Conservation (phyloP, 345 rosid genomes). For the Populus davidiana region DNA sequence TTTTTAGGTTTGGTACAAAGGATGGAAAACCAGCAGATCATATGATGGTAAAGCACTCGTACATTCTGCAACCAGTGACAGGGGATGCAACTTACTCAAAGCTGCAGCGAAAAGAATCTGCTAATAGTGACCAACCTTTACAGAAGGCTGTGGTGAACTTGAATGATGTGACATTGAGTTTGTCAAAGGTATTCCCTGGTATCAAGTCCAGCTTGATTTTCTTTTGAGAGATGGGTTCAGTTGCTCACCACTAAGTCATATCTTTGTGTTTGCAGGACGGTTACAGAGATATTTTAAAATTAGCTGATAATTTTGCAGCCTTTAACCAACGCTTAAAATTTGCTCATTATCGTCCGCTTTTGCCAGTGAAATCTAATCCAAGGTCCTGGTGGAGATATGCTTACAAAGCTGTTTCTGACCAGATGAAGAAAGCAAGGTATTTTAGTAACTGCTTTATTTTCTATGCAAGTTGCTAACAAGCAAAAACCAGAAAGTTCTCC, state of each 20-base stretch:
- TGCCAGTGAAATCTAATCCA: constrained; percentile 62
- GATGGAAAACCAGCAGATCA: constrained; percentile 72
- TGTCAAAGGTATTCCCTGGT: constrained; percentile 67
- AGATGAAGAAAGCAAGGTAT: constrained; percentile 83
- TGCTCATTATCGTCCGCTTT: constrained; percentile 87
- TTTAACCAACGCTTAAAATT: constrained; percentile 82
- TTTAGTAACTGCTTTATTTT: neutral
- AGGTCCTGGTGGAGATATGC: constrained; percentile 98
- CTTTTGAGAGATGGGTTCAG: constrained; percentile 4
- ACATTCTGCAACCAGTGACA: constrained; percentile 85
- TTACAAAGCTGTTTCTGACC: constrained; percentile 73
- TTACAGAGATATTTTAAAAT: constrained; percentile 73
- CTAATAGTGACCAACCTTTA: constrained; percentile 47
- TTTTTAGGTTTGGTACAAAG: constrained; percentile 80
- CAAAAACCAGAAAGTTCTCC: too few species aligned
- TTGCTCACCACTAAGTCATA: constrained; percentile 24
- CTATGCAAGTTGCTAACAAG: neutral
- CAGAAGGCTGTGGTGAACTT: constrained; percentile 82
- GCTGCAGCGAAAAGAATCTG: constrained; percentile 42
- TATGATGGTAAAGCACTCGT: constrained; percentile 56
- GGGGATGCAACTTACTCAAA: constrained; percentile 85
- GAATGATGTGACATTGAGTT: constrained; percentile 89
- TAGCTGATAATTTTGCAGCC: constrained; percentile 88
- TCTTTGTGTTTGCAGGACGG: constrained; percentile 62
- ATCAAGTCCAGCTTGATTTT: constrained; percentile 13